phyloP scores from a whole-genome alignment of 1,139 yeast species.

The Pichia inconspicua region DNA sequence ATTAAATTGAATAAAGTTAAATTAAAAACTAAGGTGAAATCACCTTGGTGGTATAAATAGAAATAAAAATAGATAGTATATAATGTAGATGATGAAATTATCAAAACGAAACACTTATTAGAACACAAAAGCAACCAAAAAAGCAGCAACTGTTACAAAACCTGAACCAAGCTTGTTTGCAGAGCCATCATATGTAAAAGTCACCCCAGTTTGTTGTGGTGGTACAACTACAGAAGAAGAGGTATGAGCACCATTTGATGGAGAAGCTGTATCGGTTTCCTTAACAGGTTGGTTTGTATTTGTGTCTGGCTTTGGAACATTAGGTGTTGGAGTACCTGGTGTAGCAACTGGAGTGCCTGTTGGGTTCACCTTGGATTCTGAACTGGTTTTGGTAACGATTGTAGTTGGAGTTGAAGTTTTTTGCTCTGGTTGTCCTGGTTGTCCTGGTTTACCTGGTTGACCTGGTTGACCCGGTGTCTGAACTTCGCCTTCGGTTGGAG shows the following conservation, averaged over 20 bases:
- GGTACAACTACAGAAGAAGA: background rate
- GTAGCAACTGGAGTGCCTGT: background rate
- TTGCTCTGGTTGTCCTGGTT: background rate
- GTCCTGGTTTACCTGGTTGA: background rate
- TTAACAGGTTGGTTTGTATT: background rate
- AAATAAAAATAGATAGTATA: no score
- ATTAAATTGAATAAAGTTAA: no score
- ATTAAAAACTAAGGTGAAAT: no score
- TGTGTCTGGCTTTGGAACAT: background rate
- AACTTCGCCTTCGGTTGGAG: background rate
- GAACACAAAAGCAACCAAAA: constrained; percentile 1
- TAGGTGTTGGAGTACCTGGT: background rate
- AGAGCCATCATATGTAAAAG: constrained; percentile 1
- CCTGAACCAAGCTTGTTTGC: constrained; percentile 3
- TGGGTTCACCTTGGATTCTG: no score
- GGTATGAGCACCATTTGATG: background rate
- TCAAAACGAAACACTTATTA: background rate
- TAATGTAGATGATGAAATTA: no score
- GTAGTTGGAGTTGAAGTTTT: background rate
- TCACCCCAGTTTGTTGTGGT: background rate
- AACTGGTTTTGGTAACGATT: background rate
- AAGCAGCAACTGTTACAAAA: background rate
- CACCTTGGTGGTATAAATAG: background rate
- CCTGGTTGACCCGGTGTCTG: background rate
- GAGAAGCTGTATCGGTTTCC: background rate